Conservation (phyloP, 768 basidiomycete genomes). For the Termitomyces sp. region DNA sequence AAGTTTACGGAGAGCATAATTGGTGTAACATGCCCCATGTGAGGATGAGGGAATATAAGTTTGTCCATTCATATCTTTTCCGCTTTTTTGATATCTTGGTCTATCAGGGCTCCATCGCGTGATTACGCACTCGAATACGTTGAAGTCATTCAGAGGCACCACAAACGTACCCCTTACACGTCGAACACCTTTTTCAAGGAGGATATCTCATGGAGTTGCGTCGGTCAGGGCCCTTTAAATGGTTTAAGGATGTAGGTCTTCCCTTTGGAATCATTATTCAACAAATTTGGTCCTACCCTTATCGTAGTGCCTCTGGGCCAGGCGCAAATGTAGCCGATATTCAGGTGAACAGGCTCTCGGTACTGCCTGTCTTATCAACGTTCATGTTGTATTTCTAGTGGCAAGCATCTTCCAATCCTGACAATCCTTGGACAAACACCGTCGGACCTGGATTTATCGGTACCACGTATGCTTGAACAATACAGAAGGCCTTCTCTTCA, state of each 20-base stretch:
- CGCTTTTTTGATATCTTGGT: background rate
- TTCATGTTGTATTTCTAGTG: constrained; percentile 25
- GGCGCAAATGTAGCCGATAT: constrained; percentile 26
- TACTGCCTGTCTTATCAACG: background rate
- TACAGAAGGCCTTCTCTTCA: background rate
- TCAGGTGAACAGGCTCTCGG: constrained; percentile 20
- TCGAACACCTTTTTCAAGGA: constrained; percentile 50
- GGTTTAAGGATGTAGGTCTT: constrained; percentile 24
- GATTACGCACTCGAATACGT: constrained; percentile 39
- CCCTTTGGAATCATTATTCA: background rate
- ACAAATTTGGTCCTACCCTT: background rate
- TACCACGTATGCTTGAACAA: constrained; percentile 29
- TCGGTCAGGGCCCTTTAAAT: constrained; percentile 32
- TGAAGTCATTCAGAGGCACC: constrained; percentile 49
- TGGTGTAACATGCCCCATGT: constrained; percentile 58
- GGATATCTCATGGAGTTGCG: constrained; percentile 39
- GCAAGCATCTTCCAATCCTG: constrained; percentile 31
- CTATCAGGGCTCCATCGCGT: constrained; percentile 27
- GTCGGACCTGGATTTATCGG: constrained; percentile 40
- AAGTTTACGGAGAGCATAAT: constrained; percentile 40
- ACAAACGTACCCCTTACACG: constrained; percentile 47
- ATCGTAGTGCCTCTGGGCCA: constrained; percentile 19
- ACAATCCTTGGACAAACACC: constrained; percentile 37
- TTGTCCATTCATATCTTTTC: constrained; percentile 5
- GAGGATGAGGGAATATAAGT: constrained; percentile 39